phyloP scores from a whole-genome alignment of 257 asterid genomes.

The Przewalskia tangutica region DNA sequence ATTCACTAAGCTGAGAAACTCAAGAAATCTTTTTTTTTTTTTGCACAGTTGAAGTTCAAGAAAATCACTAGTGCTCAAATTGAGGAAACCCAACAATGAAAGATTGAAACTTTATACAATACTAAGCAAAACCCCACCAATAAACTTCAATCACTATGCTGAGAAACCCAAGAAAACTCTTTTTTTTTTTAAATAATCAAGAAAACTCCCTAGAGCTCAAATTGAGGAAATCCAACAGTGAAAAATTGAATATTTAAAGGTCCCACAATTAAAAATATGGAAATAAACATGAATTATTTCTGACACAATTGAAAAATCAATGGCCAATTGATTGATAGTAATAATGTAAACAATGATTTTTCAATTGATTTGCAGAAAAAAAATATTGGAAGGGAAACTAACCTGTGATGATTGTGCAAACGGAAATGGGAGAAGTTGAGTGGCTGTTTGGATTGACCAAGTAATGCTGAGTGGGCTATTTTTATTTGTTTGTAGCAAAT shows the following conservation, averaged over 20 bases:
- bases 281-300: conserved; percentile 10
- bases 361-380: background rate
- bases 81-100: conserved; percentile 5
- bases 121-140: background rate
- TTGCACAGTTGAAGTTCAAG: background rate
- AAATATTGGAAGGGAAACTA: conserved; percentile 9
- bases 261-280: conserved; percentile 5
- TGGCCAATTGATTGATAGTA: background rate
- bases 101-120: background rate
- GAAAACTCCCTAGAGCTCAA: conserved; percentile 23
- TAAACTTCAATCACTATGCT: background rate
- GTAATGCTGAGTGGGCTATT: background rate
- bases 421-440: conserved; percentile 1
- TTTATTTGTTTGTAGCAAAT: background rate
- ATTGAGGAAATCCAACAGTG: conserved; percentile 16
- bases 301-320: conserved; percentile 14
- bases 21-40: background rate
- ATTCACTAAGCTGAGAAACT: background rate
- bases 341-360: conserved; percentile 10
- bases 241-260: background rate
- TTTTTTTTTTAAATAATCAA: too few species aligned
- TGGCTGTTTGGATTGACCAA: conserved; percentile 4
- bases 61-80: conserved; percentile 5
- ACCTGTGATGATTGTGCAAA: conserved; percentile 15
- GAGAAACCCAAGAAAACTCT: background rate